Conservation (phyloP, 148 eudicot genomes). For the Chenopodium quinoa region DNA sequence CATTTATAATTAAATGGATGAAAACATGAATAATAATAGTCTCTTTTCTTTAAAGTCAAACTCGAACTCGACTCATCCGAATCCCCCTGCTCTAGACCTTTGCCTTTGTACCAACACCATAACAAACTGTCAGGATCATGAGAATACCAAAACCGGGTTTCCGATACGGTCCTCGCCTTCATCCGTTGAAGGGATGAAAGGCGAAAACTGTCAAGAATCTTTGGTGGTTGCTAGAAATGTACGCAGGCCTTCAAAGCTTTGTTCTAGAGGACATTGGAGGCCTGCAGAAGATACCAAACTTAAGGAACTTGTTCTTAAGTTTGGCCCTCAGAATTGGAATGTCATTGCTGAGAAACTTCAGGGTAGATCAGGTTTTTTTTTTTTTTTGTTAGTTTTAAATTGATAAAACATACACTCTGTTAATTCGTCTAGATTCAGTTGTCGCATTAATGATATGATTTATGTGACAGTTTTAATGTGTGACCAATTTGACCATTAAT, state of each 20-base stretch:
- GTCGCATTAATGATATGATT: neutral
- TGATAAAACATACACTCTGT: too few species aligned
- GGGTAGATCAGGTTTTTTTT: slow-evolving; percentile 57
- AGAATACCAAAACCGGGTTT: slow-evolving; percentile 21
- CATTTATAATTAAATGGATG: neutral
- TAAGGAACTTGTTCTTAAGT: slow-evolving; percentile 53
- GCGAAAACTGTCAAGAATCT: slow-evolving; percentile 8
- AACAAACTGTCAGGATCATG: neutral
- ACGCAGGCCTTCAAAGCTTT: slow-evolving; percentile 31
- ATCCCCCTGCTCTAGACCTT: slow-evolving; percentile 8
- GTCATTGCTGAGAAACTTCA: slow-evolving; percentile 58
- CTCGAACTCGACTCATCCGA: neutral
- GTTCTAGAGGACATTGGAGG: slow-evolving; percentile 76
- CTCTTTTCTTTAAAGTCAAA: neutral
- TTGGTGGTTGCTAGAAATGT: neutral
- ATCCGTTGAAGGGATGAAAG: neutral
- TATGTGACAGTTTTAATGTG: too few species aligned
- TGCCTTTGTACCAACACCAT: slow-evolving; percentile 20
- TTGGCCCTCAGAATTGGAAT: slow-evolving; percentile 81
- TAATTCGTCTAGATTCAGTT: neutral
- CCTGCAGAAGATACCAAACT: slow-evolving; percentile 69
- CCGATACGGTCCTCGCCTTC: neutral
- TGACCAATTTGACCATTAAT: neutral
- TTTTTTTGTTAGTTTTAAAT: neutral
- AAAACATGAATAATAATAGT: too few species aligned